Percentiles rank a stretch among this genome's conserved stretches.
Evolutionary conservation across 2,329 filamentous ascomycete genomes (phyloP).

Genomic region (Lachnellula cervina): DNA sequence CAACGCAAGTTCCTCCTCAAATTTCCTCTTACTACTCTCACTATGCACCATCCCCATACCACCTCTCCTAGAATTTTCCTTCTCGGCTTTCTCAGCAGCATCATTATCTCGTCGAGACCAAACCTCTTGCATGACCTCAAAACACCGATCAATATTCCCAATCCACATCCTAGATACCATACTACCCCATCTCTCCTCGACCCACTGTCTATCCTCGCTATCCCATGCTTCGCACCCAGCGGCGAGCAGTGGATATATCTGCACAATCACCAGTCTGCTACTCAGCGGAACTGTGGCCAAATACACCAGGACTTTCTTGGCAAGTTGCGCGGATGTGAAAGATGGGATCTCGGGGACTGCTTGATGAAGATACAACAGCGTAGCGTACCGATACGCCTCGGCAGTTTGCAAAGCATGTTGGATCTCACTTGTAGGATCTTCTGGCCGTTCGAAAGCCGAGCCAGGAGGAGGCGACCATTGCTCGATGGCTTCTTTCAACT

Average conservation of each 20-base stretch:
- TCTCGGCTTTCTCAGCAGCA: constrained; percentile 17
- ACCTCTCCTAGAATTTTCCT: constrained; percentile 15
- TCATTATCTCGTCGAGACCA: constrained; percentile 57
- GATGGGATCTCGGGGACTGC: constrained; percentile 65
- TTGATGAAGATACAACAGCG: constrained; percentile 61
- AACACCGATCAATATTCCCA: constrained; percentile 61
- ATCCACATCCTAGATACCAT: constrained; percentile 61
- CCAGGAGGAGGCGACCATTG: constrained; percentile 53
- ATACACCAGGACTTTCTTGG: constrained; percentile 56
- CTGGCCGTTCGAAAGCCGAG: constrained; percentile 51
- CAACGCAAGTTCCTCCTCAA: constrained; percentile 27
- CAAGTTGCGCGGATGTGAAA: constrained; percentile 50
- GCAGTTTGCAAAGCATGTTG: constrained; percentile 63
- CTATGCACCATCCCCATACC: constrained; percentile 21
- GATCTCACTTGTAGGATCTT: constrained; percentile 58
- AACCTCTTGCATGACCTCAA: constrained; percentile 61
- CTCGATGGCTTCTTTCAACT: constrained; percentile 56
- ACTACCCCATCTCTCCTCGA: constrained; percentile 55
- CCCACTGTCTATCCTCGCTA: constrained; percentile 58
- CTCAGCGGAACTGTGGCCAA: constrained; percentile 59
- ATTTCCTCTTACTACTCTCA: constrained; percentile 26
- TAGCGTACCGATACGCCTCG: constrained; percentile 63
- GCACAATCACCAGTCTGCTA: constrained; percentile 60
- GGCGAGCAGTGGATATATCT: constrained; percentile 64
- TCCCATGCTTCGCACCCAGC: constrained; percentile 60